Percentiles rank a stretch among this genome's conserved stretches.
These are phyloP conservation scores for Russula abietina DNA, from an alignment of 768 basidiomycete species.

Conservation along the genomic window DNA sequence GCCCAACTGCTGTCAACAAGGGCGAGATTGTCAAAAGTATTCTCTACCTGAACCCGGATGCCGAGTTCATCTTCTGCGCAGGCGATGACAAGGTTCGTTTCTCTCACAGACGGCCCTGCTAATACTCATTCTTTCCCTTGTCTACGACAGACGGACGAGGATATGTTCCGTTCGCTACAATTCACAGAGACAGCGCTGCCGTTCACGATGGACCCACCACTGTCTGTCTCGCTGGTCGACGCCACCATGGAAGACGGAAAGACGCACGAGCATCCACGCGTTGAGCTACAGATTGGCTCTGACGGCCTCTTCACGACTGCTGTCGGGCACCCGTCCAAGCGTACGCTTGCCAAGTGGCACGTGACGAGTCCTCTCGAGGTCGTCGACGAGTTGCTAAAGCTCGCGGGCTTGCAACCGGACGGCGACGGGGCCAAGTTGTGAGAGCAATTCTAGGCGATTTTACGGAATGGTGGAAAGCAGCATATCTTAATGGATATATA, in stretches of 20 bases:
- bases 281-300: conserved; percentile 57
- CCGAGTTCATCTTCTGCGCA: conserved; percentile 95
- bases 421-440: conserved; percentile 6
- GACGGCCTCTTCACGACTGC: conserved; percentile 86
- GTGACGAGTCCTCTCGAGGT: conserved; percentile 85
- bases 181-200: conserved; percentile 37
- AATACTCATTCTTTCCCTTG: background rate
- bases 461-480: background rate
- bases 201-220: conserved; percentile 45
- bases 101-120: background rate
- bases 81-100: conserved; percentile 86
- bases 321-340: conserved; percentile 85
- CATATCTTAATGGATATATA: background rate
- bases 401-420: conserved; percentile 39
- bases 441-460: background rate
- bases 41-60: conserved; percentile 86
- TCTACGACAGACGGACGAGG: conserved; percentile 77
- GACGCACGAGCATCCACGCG: conserved; percentile 34
- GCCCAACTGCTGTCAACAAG: conserved; percentile 95
- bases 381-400: conserved; percentile 67
- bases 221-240: conserved; percentile 41
- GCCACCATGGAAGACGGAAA: conserved; percentile 27
- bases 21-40: conserved; percentile 97
- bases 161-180: conserved; percentile 93
- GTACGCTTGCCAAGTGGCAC: conserved; percentile 89